A percentile compares a stretch with the other conserved stretches of the same genome.
Evolutionary conservation across 2,329 filamentous ascomycete species (phyloP).

Genomic region (Phaeosphaeria sp.): DNA sequence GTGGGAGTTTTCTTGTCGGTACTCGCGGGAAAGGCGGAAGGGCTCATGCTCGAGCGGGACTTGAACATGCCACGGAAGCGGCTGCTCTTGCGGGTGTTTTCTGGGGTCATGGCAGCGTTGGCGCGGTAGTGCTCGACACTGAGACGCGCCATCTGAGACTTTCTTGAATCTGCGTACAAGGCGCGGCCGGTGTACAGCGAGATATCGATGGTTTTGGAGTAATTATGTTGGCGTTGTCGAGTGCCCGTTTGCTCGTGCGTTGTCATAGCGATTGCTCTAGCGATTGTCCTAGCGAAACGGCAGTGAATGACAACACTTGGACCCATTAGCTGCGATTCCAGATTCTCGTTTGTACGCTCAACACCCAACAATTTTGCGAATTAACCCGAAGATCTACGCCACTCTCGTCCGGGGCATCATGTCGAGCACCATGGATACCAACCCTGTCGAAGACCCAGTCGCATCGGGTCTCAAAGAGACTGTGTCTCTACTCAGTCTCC

Average conservation of each 20-base stretch:
- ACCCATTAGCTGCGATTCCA: neutral
- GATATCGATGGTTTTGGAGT: no score
- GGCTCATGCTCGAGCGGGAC: slow-evolving; percentile 2
- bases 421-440: neutral
- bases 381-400: no score
- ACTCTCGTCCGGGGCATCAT: no score
- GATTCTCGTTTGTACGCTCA: neutral
- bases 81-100: slow-evolving; percentile 8
- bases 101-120: slow-evolving; percentile 9
- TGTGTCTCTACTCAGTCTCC: neutral
- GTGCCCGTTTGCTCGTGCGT: slow-evolving; percentile 1
- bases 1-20: neutral
- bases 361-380: no score
- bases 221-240: no score
- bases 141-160: slow-evolving; percentile 14
- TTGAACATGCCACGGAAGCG: slow-evolving; percentile 19
- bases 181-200: no score
- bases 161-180: neutral
- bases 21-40: neutral
- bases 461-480: neutral
- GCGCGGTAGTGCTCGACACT: slow-evolving; percentile 12
- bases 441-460: neutral
- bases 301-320: neutral
- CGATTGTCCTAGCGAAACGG: neutral
- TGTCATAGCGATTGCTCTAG: slow-evolving; percentile 2